Evolutionary conservation across 2,329 filamentous ascomycete species (phyloP), one percentile per base, ranked within the genome.

Genomic region (Alternaria ethzedia): DNA sequence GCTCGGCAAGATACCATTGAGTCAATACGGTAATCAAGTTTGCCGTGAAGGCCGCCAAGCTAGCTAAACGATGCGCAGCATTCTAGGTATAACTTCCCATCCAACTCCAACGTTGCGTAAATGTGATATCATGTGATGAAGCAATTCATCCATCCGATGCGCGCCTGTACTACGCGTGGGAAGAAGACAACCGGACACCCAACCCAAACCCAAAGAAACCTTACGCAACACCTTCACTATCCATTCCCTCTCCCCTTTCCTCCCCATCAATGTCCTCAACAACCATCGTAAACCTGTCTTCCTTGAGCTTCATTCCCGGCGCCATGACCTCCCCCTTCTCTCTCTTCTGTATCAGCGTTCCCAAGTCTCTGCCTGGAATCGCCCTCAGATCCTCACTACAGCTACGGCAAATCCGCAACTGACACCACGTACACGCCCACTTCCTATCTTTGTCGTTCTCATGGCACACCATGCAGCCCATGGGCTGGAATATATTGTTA

Each of bases 341-440:
- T 55, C 43, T 70, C n/a, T n/a, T 26, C 60, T 70, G 52, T 26
- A 77, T 2, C 58, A 76, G 50, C 11, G 20, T 30, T 7, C 54
- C 58, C 60, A 79, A 28, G 56, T 73, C 57, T 43, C 72, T n/a
- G 2, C 69, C 68, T 5, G 71, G 67, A 30, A 69, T 52, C 28
- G 52, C 59, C 25, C 56, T 54, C 44, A 80, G 60, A 44, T 73
- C 73, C 8, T 67, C 64, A 12, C 72, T 71, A 32, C 79, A 81
- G 3, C 6, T 52, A 6, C 64, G 32, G 58, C 79, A 81, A 17
- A 81, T 70, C 9, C 78, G 50, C 63, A 81, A 59, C 59, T 74
- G 75, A 56, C 79, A 81, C 77, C 77, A 80, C 15, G 71, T 69
- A 51, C 79, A 81, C n/a, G 66, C 65, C 72, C 75, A 79, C 59